Evolutionary conservation across 306 rosid genomes (phyloP), one percentile per base, ranked within the genome.

Genomic region (Dalbergia oliveri): DNA sequence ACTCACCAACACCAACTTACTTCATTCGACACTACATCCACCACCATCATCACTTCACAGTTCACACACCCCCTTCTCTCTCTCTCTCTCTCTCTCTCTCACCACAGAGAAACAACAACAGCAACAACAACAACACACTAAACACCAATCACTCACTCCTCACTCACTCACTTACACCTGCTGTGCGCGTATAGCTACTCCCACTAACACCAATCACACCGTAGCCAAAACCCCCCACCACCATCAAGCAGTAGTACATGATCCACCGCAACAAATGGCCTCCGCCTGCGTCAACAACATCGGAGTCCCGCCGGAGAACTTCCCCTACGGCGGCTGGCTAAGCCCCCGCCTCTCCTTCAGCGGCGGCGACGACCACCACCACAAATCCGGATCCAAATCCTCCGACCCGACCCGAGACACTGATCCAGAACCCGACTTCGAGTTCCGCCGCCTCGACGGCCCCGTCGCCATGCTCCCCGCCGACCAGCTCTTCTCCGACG

Each of bases 241-340:
- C 3, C 31, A 26, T 26, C 31, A 26, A 26, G 31, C 31, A 26
- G 31, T 26, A 37, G 70, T 76, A 41, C 79, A 81, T 86, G 86
- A 82, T 80, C 83, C 71, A 19, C 11, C 6, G 16, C 43, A 4
- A 87, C 39, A 69, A 19, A 95, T 95, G 99, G 98, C 99, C 54
- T 95, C 99, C 3, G 99, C 99, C 4, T 95, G 98, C 43, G 89
- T 95, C 66, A 95, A 95, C 89, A 93, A 91, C 83, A 89, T 95
- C 39, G 89, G 84, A 12, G 71, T 90, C 77, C 80, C 97, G 66
- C 79, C 96, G 54, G 98, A 94, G 11, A 88, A 79, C n/a, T 92
- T 92, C 64, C 87, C 87, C 11, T 88, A 86, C 81, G 73, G 86
- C n/a, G 92, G 91, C 2, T 95, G 97, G 97, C 84, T 87, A 45